Evolutionary conservation across 2,329 filamentous ascomycete genomes (phyloP).

Genomic region (Verticillium zaregamsianum): DNA sequence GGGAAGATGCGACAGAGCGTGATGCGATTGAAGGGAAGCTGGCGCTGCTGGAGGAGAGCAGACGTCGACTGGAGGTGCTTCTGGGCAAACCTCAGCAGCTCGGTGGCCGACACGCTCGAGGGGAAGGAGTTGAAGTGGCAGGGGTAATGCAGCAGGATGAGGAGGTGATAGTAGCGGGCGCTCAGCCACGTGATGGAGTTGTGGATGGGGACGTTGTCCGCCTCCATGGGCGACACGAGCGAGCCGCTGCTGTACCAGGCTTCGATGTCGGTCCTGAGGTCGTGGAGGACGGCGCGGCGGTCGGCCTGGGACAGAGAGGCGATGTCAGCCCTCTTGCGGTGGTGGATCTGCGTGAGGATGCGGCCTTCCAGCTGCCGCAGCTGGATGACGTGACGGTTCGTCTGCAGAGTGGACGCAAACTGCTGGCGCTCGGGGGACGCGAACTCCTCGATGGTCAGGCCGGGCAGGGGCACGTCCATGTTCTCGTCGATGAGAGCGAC

Average conservation of each 20-base stretch:
- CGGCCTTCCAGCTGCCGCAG: slow-evolving; percentile 37
- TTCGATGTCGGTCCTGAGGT: slow-evolving; percentile 37
- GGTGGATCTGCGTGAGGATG: slow-evolving; percentile 32
- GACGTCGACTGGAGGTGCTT: slow-evolving; percentile 38
- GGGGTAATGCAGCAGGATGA: slow-evolving; percentile 37
- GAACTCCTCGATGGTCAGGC: slow-evolving; percentile 41
- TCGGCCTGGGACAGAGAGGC: slow-evolving; percentile 25
- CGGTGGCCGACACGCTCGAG: slow-evolving; percentile 21
- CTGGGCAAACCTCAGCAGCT: slow-evolving; percentile 33
- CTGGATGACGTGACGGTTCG: slow-evolving; percentile 39
- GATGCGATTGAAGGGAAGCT: slow-evolving; percentile 37
- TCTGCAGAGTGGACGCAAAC: slow-evolving; percentile 36
- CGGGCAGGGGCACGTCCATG: slow-evolving; percentile 35
- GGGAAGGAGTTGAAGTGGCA: slow-evolving; percentile 33
- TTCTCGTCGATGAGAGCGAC: slow-evolving; percentile 33
- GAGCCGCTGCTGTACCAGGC: slow-evolving; percentile 43
- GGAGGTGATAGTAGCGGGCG: slow-evolving; percentile 38
- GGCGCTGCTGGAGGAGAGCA: slow-evolving; percentile 35
- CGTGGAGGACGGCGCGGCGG: slow-evolving; percentile 24
- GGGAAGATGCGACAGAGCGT: slow-evolving; percentile 35
- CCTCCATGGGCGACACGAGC: slow-evolving; percentile 35
- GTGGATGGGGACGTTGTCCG: slow-evolving; percentile 40
- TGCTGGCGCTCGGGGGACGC: slow-evolving; percentile 30
- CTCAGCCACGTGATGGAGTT: slow-evolving; percentile 39
- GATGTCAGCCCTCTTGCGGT: slow-evolving; percentile 23